Percentiles rank a stretch among this genome's conserved stretches.
Conservation (phyloP, 2,329 filamentous ascomycete genomes). For the Penicillium sp. region DNA sequence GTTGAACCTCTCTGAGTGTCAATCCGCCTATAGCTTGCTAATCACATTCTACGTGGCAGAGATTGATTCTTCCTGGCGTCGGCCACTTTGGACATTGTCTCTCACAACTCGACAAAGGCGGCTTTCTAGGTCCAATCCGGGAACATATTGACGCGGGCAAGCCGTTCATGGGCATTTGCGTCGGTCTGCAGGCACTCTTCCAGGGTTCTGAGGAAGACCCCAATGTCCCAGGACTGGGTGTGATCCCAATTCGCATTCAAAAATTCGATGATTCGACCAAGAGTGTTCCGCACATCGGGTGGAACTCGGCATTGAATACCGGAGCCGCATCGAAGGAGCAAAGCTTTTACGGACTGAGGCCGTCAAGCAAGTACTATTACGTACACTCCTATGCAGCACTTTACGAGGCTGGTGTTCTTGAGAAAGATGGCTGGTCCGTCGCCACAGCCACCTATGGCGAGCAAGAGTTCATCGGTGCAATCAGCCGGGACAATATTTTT, state of each 20-base stretch:
- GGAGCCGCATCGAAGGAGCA: slow-evolving; percentile 46
- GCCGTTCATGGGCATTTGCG: slow-evolving; percentile 97
- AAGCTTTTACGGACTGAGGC: slow-evolving; percentile 74
- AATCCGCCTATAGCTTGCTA: background rate
- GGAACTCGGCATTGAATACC: slow-evolving; percentile 78
- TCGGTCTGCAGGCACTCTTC: slow-evolving; percentile 89
- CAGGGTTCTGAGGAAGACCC: slow-evolving; percentile 79
- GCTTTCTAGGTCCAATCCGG: slow-evolving; percentile 79
- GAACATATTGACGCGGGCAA: slow-evolving; percentile 87
- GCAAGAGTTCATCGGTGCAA: slow-evolving; percentile 88
- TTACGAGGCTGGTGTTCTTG: slow-evolving; percentile 71
- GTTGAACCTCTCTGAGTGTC: background rate
- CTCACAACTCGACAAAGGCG: slow-evolving; percentile 75
- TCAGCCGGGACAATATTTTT: slow-evolving; percentile 81
- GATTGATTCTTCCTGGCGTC: slow-evolving; percentile 92
- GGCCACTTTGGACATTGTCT: slow-evolving; percentile 98
- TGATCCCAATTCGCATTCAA: slow-evolving; percentile 70
- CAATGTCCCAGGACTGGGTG: slow-evolving; percentile 68
- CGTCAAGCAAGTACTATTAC: slow-evolving; percentile 95
- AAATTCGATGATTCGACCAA: slow-evolving; percentile 78
- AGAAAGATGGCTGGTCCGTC: slow-evolving; percentile 84
- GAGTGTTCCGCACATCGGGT: slow-evolving; percentile 97
- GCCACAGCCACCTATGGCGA: slow-evolving; percentile 84
- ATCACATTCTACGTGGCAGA: slow-evolving; percentile 55
- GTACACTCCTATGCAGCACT: slow-evolving; percentile 91